A percentile compares a stretch with the other conserved stretches of the same genome.
These are phyloP conservation scores for Cryptococcus depauperatus DNA, from an alignment of 1,284 basidiomycete species.

Conservation along the genomic window DNA sequence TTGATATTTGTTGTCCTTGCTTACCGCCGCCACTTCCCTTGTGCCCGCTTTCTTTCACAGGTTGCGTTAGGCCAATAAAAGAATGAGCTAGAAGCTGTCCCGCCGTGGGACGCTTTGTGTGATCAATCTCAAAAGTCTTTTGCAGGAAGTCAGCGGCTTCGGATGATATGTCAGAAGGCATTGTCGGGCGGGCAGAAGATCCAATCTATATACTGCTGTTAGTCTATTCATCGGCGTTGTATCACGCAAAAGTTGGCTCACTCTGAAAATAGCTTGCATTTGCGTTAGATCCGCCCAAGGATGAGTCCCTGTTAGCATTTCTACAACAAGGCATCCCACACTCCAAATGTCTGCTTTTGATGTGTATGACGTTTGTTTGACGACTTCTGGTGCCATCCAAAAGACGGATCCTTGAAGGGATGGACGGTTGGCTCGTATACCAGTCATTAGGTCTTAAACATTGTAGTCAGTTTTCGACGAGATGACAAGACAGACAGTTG, in stretches of 20 bases:
- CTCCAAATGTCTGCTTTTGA: conserved; percentile 98
- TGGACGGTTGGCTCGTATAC: conserved; percentile 70
- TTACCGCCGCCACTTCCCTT: no score
- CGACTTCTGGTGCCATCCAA: conserved; percentile 99
- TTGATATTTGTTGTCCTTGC: no score
- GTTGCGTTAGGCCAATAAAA: no score
- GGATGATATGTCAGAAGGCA: conserved; percentile 76
- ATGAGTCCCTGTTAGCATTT: conserved; percentile 97
- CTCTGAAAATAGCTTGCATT: conserved; percentile 97
- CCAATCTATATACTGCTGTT: conserved; percentile 61
- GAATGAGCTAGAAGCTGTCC: conserved; percentile 63
- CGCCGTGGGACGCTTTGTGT: conserved; percentile 72
- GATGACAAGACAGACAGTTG: no score
- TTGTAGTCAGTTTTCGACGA: no score
- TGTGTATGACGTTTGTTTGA: conserved; percentile 87
- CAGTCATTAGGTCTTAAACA: conserved; percentile 60
- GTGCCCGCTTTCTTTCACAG: no score
- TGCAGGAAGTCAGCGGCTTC: conserved; percentile 79
- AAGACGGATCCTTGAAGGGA: conserved; percentile 95
- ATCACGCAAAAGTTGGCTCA: conserved; percentile 37
- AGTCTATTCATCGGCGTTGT: not conserved
- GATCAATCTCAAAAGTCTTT: conserved; percentile 75
- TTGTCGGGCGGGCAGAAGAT: conserved; percentile 65
- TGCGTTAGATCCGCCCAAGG: conserved; percentile 97
- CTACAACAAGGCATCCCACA: conserved; percentile 91